Evolutionary conservation across 305 asterid genomes (phyloP).

Genomic region (Plantago coronopus): DNA sequence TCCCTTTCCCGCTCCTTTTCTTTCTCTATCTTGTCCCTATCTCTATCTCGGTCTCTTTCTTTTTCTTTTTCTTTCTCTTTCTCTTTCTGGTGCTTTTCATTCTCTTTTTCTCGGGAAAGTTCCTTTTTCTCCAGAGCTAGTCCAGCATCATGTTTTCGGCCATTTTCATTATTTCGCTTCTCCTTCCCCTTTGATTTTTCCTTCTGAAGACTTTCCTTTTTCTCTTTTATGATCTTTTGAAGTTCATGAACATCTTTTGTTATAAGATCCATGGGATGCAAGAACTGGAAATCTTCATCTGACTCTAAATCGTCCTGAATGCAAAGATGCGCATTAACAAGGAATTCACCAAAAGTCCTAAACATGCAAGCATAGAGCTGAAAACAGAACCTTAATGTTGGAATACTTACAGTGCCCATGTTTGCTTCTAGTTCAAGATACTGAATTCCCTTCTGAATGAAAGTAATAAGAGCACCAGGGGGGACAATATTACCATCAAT

Average conservation of each 20-base stretch:
- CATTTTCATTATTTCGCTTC: conserved; percentile 52
- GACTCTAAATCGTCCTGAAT: conserved; percentile 76
- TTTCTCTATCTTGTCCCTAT: conserved; percentile 37
- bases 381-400: conserved; percentile 17
- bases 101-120: conserved; percentile 55
- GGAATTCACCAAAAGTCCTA: conserved; percentile 15
- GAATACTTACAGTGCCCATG: conserved; percentile 51
- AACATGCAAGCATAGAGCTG: conserved; percentile 23
- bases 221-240: conserved; percentile 71
- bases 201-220: conserved; percentile 57
- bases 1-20: conserved; percentile 33
- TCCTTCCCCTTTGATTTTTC: conserved; percentile 69
- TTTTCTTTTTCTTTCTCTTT: conserved; percentile 52
- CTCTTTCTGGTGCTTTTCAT: conserved; percentile 58
- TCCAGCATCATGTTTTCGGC: conserved; percentile 49
- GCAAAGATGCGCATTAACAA: conserved; percentile 34
- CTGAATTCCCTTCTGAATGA: conserved; percentile 87
- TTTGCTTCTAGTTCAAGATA: conserved; percentile 93
- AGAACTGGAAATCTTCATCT: conserved; percentile 87
- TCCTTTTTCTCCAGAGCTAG: conserved; percentile 52
- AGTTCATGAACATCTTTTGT: conserved; percentile 80
- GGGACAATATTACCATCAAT: conserved; percentile 90
- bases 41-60: conserved; percentile 45
- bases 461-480: conserved; percentile 88
- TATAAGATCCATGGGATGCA: conserved; percentile 87